phyloP scores from a whole-genome alignment of 2,329 filamentous ascomycete genomes.

The Stemphylium beticola region DNA sequence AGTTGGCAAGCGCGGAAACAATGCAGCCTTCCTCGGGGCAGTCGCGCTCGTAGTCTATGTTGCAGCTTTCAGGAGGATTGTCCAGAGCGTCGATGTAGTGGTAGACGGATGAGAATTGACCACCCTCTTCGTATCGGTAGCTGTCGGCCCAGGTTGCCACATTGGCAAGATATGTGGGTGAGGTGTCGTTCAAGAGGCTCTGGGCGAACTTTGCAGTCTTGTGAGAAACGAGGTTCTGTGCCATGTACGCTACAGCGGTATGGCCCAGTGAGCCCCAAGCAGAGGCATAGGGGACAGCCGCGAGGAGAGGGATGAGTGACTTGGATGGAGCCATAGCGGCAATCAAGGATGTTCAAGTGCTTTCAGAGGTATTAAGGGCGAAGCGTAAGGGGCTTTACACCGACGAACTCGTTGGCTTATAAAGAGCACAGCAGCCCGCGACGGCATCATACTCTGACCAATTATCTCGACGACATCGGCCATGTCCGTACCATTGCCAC shows the following conservation, averaged over 20 bases:
- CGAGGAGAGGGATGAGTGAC: constrained; percentile 32
- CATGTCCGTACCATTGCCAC: constrained; percentile 38
- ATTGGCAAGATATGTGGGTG: constrained; percentile 56
- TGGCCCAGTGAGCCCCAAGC: constrained; percentile 63
- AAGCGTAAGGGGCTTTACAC: too few species aligned
- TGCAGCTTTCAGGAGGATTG: constrained; percentile 55
- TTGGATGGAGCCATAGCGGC: constrained; percentile 32
- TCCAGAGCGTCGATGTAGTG: constrained; percentile 62
- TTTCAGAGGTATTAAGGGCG: too few species aligned
- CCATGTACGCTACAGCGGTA: constrained; percentile 61
- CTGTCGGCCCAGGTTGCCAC: constrained; percentile 61
- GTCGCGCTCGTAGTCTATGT: constrained; percentile 59
- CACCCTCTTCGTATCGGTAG: constrained; percentile 57
- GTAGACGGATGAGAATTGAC: constrained; percentile 54
- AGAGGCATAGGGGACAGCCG: constrained; percentile 28
- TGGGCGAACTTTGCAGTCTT: constrained; percentile 54
- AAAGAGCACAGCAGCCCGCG: neutral
- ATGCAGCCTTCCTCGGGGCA: constrained; percentile 59
- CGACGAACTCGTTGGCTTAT: neutral
- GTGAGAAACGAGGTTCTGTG: constrained; percentile 55
- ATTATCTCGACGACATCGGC: constrained; percentile 29
- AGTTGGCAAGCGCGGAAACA: constrained; percentile 60
- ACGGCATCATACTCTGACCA: constrained; percentile 3
- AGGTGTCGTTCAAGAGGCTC: constrained; percentile 52
- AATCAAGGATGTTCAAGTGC: neutral